A percentile compares a stretch with the other conserved stretches of the same genome.
phyloP scores from a whole-genome alignment of 148 eudicot genomes.

The Linanthus parryae region DNA sequence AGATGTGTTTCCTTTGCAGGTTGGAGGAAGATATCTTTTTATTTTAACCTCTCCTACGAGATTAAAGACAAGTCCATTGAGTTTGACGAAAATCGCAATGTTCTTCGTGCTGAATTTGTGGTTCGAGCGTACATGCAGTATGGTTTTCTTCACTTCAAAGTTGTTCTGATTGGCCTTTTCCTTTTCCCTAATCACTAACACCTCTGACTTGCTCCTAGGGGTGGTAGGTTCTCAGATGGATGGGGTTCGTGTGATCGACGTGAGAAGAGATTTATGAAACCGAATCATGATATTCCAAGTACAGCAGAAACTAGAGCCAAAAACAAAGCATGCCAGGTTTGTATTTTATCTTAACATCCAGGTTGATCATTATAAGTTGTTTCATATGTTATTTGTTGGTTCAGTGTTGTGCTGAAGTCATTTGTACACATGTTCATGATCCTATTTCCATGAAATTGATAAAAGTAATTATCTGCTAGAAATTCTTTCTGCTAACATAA shows the following conservation, averaged over 20 bases:
- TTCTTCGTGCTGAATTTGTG: slow-evolving; percentile 89
- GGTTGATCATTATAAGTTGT: slow-evolving; percentile 4
- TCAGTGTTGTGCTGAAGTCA: background rate
- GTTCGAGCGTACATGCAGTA: slow-evolving; percentile 94
- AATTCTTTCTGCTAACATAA: no score
- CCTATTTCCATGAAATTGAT: no score
- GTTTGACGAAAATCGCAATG: slow-evolving; percentile 80
- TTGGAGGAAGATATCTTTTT: slow-evolving; percentile 97
- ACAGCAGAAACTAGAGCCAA: slow-evolving; percentile 99
- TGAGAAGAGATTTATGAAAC: slow-evolving; percentile 85
- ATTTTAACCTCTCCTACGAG: slow-evolving; percentile 86
- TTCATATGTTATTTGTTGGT: background rate
- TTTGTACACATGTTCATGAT: no score
- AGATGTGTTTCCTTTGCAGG: slow-evolving; percentile 31
- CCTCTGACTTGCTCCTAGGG: slow-evolving; percentile 32
- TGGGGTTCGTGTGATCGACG: slow-evolving; percentile 97
- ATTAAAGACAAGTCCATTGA: slow-evolving; percentile 89
- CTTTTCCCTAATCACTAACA: background rate
- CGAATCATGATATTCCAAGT: slow-evolving; percentile 92
- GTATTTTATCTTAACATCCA: slow-evolving; percentile 1
- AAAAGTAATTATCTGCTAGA: no score
- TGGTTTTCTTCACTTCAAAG: slow-evolving; percentile 15
- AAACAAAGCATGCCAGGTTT: slow-evolving; percentile 94
- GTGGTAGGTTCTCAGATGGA: slow-evolving; percentile 97
- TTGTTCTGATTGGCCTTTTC: no score